Base-by-base conservation (phyloP, 2,329 filamentous ascomycete species). In the Colletotrichum spaethianum region DNA sequence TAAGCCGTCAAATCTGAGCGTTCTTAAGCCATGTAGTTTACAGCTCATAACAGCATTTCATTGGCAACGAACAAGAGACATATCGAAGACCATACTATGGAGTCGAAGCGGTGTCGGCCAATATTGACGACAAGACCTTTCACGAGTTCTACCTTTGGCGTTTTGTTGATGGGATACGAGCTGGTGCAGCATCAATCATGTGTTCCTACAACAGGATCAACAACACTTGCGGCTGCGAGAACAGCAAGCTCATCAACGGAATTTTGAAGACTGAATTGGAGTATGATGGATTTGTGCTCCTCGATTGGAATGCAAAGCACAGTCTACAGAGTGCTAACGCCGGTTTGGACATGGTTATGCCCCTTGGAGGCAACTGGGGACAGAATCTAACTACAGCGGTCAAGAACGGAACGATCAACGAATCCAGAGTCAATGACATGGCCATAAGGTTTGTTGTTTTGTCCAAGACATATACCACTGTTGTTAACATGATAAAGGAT, bases 11-110 rank as follows among this genome's bases (percentile, higher is more conserved):
- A 38, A 2, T 2, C 14, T 40, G 9, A 9, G n/a, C 57, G 8
- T 5, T 1, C 38, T 12, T 20, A 4, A 14, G 20, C 18, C 20
- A 36, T 23, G 16, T 8, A 36, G 8, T 42, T 66, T 23, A 67
- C 23, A n/a, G 23, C 71, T 90, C 88, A 79, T 87, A 87, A 8
- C n/a, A 95, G 84, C 93, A 96, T 77, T 94, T 87, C 55, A 85
- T 95, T 18, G 88, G 84, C 62, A 95, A 86, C 74, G 94, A 97
- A 81, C 94, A 97, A 80, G 94, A 97, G 79, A 91, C 84, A 3
- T 83, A 86, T 87, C 93, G 87, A 83, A 92, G 82, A 88, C 93
- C 67, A 12, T 77, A 78, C 2, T 88, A 63, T 9, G 78, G 76
- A 12, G 68, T 67, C 9, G 88, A 91, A 74, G 75, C 86, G 0